These are phyloP conservation scores for Nemophila menziesii DNA, from an alignment of 257 asterid genomes.

Conservation along the genomic window DNA sequence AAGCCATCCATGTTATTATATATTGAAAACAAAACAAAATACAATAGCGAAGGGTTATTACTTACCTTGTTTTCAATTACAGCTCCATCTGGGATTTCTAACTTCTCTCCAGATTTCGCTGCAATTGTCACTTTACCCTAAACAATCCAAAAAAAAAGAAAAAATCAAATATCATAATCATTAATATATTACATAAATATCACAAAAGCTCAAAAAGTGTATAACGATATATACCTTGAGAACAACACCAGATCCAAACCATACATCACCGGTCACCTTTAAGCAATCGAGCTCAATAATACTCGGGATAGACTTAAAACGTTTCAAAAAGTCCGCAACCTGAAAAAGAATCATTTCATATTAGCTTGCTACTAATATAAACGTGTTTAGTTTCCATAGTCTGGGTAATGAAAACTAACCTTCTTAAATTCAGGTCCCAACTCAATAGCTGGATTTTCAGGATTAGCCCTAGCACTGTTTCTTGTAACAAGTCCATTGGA, in stretches of 20 bases:
- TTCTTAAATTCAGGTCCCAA: slow-evolving; percentile 98
- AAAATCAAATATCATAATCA: neutral
- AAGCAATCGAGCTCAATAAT: slow-evolving; percentile 77
- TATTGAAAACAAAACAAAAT: neutral
- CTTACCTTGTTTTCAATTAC: slow-evolving; percentile 75
- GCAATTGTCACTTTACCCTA: slow-evolving; percentile 78
- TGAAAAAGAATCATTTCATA: slow-evolving; percentile 4
- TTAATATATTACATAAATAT: too few species aligned
- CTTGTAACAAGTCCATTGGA: slow-evolving; percentile 70
- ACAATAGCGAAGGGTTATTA: neutral
- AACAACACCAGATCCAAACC: slow-evolving; percentile 69
- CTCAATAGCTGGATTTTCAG: slow-evolving; percentile 77
- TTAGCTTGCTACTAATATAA: slow-evolving; percentile 8
- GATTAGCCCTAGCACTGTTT: slow-evolving; percentile 68
- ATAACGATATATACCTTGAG: slow-evolving; percentile 46
- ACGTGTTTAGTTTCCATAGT: slow-evolving; percentile 6
- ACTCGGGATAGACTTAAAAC: slow-evolving; percentile 94
- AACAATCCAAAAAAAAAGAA: neutral
- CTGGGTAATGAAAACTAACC: slow-evolving; percentile 36
- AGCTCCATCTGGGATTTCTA: slow-evolving; percentile 76
- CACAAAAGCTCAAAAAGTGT: neutral
- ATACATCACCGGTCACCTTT: slow-evolving; percentile 86
- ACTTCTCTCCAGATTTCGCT: slow-evolving; percentile 67
- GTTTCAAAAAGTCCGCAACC: slow-evolving; percentile 75
- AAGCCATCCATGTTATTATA: slow-evolving; percentile 3